Percentiles rank a stretch among this genome's conserved stretches.
Evolutionary conservation across 1,284 basidiomycete genomes (phyloP).

Genomic region (Fistulinella cinereoalba): DNA sequence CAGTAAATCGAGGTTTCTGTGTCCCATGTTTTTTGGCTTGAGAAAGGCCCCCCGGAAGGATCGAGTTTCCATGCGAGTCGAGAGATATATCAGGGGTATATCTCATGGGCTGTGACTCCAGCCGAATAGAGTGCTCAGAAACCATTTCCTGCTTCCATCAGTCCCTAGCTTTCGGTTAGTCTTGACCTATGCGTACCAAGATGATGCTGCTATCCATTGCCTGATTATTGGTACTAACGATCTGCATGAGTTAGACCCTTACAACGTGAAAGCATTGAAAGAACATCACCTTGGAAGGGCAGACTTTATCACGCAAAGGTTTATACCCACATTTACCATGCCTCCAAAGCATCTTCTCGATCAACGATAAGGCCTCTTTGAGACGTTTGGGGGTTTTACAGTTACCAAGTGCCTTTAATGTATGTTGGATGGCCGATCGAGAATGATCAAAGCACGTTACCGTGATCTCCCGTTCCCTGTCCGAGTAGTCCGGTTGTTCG

Average conservation of each 20-base stretch:
- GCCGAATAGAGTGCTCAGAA: slow-evolving; percentile 59
- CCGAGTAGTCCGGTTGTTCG: slow-evolving; percentile 50
- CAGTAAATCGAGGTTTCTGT: slow-evolving; percentile 73
- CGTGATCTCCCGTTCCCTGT: slow-evolving; percentile 72
- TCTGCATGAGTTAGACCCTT: slow-evolving; percentile 13
- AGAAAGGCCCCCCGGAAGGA: slow-evolving; percentile 43
- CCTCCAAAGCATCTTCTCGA: slow-evolving; percentile 64
- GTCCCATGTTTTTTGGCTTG: slow-evolving; percentile 46
- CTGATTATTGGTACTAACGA: slow-evolving; percentile 34
- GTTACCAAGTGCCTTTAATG: slow-evolving; percentile 40
- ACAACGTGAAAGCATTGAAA: slow-evolving; percentile 1
- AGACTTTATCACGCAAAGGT: slow-evolving; percentile 59
- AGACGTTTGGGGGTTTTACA: slow-evolving; percentile 75
- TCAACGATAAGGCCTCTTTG: slow-evolving; percentile 48
- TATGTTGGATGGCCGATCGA: not conserved
- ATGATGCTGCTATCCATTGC: slow-evolving; percentile 55
- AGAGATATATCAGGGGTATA: slow-evolving; percentile 39
- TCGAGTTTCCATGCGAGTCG: slow-evolving; percentile 47
- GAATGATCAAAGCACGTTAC: slow-evolving; percentile 34
- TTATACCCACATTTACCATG: slow-evolving; percentile 74
- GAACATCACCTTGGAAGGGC: slow-evolving; percentile 67
- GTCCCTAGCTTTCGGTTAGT: not conserved
- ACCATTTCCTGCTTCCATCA: slow-evolving; percentile 58
- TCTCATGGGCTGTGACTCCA: slow-evolving; percentile 49
- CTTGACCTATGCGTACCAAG: slow-evolving; percentile 41